Evolutionary conservation across 2,329 filamentous ascomycete genomes (phyloP), one percentile per base, ranked within the genome.

Genomic region (Orbilia ellipsospora): DNA sequence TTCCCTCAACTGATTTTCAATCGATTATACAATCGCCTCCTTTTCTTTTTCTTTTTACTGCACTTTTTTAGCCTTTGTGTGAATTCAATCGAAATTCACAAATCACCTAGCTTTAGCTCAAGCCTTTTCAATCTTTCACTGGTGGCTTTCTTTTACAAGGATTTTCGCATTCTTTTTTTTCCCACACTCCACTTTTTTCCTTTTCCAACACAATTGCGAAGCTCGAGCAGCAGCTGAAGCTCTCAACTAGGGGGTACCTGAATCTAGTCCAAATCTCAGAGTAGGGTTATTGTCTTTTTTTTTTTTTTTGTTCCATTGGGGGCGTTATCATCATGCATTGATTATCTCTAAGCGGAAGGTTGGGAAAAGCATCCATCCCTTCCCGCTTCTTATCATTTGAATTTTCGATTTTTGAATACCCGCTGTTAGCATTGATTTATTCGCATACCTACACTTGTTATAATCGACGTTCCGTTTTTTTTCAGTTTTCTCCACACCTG

Each of bases 391-490:
- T 52, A 51, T 63, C 18, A 44, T 44, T 54, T 10, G 31, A 36
- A 36, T 36, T 36, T 36, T 45, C 59, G 50, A 50, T 40, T 67
- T 67, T 63, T 31, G 56, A 74, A 74, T 74, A 74, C 70, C 70
- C 70, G 70, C 70, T 48, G 62, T 74, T 67, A 68, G 63, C 70
- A 73, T 67, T 67, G 50, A 59, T 18, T 48, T 48, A 13, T 48
- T 48, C 8, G 16, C 44, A 36, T 48, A 18, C 16, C 44, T 50
- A 50, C 10, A 18, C 48, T 13, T 16, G 63, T 67, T 69, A 60
- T 61, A 51, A 65, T 68, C 40, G 66, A 76, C 69, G 70, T 60
- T 60, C 52, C 44, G 23, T 23, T 23, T 23, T 23, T 23, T 44
- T 73, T 59, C n/a, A n/a, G n/a, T 63, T 77, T 66, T 40, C 60